Evolutionary conservation across 2,329 filamentous ascomycete species (phyloP), one percentile per base, ranked within the genome.

Genomic region (Cadophora sp.): DNA sequence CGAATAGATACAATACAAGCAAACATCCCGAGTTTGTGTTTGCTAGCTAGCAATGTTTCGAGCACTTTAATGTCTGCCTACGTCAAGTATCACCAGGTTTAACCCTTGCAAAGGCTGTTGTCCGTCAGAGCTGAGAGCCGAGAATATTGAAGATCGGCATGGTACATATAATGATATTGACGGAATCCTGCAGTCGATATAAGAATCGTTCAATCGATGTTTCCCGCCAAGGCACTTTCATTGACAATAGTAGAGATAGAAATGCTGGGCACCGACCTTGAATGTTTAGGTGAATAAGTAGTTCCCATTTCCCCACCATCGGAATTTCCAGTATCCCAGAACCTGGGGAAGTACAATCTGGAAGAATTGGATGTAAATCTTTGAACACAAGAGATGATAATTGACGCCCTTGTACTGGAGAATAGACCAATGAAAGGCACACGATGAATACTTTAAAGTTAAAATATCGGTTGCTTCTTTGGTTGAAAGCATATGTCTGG

Each of bases 1-100:
- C 29, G 29, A 37, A 14, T 37, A 24, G 31, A 14, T 14, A 58
- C 8, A 14, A 31, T 22, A 11, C 19, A 48, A 43, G 43, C 4
- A 7, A 8, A 2, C 11, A 19, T 48, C 6, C 43, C 19, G 6
- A 22, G 19, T 22, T 14, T 3, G 8, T 12, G n/a, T 59, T 16
- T 26, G 34, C 56, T 40, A 19, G 34, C 56, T 40, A 19, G 31
- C 31, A n/a, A 37, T 8, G n/a, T 59, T 59, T 24, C 8, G 7
- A 43, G 6, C 12, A 11, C 31, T 59, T 59, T 43, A 22, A 59
- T 34, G 34, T 59, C 34, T 22, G 5, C 12, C 2, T 40, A 12
- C 31, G n/a, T 59, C 34, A 59, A 59, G 56, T 59, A 58, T 58
- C 29, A 37, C 29, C 29, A 55, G 16, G 16, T 29, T 26, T 53